These are phyloP conservation scores for Mortierella sp. DNA, from an alignment of 371 early-diverging fungal genomes.

Conservation along the genomic window DNA sequence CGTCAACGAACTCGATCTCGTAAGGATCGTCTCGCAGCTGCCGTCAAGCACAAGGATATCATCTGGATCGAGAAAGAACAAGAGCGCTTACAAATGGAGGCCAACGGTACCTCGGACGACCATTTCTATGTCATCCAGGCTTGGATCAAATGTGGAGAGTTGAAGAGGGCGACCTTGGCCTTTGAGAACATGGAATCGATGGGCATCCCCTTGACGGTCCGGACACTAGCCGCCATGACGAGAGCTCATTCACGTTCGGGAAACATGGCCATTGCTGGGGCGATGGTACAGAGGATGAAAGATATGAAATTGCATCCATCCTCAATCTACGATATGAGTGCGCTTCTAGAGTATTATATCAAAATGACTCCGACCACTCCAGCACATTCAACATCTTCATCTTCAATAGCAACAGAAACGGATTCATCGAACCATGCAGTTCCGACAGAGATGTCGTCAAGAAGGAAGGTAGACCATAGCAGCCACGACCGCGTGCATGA, in stretches of 20 bases:
- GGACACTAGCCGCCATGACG: conserved; percentile 40
- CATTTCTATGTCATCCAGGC: conserved; percentile 49
- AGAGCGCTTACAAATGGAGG: conserved; percentile 35
- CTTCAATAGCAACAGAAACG: too few relatives aligned
- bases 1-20: conserved; percentile 38
- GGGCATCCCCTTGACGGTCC: conserved; percentile 14
- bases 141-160: conserved; percentile 49
- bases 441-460: neutral
- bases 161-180: conserved; percentile 49
- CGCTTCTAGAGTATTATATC: conserved; percentile 47
- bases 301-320: conserved; percentile 24
- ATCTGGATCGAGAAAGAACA: conserved; percentile 51
- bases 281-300: conserved; percentile 46
- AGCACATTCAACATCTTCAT: neutral
- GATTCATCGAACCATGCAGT: too few relatives aligned
- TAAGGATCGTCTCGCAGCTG: conserved; percentile 37
- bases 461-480: neutral
- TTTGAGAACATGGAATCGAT: conserved; percentile 48
- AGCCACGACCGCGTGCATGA: conserved; percentile 24
- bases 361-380: conserved; percentile 21
- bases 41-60: conserved; percentile 44
- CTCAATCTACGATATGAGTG: conserved; percentile 46
- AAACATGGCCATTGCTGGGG: conserved; percentile 38
- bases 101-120: conserved; percentile 31
- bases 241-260: conserved; percentile 44